A percentile compares a stretch with the other conserved stretches of the same genome.
phyloP scores from a whole-genome alignment of 768 basidiomycete species.

The Tricholoma sp. region DNA sequence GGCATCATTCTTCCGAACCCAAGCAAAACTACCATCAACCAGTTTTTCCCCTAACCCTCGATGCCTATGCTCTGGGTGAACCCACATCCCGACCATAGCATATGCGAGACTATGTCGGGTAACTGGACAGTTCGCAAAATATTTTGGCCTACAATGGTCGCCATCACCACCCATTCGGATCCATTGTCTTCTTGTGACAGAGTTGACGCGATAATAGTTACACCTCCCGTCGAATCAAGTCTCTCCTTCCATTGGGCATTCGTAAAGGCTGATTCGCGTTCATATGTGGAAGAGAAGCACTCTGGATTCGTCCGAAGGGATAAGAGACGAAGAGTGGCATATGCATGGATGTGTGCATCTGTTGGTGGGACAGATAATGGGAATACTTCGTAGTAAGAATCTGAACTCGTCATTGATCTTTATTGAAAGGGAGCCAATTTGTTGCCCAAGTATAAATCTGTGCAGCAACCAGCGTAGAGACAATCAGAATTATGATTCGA shows the following conservation, averaged over 20 bases:
- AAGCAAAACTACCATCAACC: background rate
- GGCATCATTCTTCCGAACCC: background rate
- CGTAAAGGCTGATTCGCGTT: background rate
- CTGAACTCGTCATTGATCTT: background rate
- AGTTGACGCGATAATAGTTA: background rate
- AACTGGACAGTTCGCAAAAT: background rate
- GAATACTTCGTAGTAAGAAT: background rate
- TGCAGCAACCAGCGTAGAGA: no score
- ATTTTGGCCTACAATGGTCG: background rate
- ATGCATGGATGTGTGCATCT: background rate
- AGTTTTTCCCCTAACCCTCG: background rate
- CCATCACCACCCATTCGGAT: background rate
- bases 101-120: background rate
- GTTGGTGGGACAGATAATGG: background rate
- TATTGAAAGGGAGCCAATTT: no score
- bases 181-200: background rate
- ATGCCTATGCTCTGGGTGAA: background rate
- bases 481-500: no score
- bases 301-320: background rate
- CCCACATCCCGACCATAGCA: background rate
- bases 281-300: background rate
- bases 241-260: background rate
- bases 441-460: no score
- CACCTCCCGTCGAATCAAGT: background rate
- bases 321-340: background rate